Evolutionary conservation across 345 rosid species (phyloP), one percentile per base, ranked within the genome.

Genomic region (Raphanus raphanistrum): DNA sequence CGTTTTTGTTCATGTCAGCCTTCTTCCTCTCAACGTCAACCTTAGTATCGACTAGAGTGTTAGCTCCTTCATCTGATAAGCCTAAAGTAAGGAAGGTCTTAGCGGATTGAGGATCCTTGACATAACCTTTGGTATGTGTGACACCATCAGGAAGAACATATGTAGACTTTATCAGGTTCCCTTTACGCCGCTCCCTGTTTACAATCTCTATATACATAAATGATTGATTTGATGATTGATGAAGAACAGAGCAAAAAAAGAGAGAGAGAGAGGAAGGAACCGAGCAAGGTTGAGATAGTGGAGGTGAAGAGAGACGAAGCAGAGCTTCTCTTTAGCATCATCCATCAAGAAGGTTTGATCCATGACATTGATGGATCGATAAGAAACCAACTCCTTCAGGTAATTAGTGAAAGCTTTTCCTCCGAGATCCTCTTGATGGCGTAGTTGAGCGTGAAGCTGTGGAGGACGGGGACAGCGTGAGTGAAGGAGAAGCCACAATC

Each of bases 401-500:
- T 90, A 90, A 76, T 94, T 94, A 4, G 98, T 92, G 82, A 92
- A 81, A 5, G 97, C 98, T 82, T 94, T 94, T 2, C 98, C 97
- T 0, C 98, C 98, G 70, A 94, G 48, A 90, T 89, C 82, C 97
- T 89, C 84, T 86, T 92, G 7, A 84, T 86, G n/a, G 84, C 98
- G 73, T 92, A 82, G 60, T 86, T 88, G 29, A 94, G 74, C 1
- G 97, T 85, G 69, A 88, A 85, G 73, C 88, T 90, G 74, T 92
- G 96, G 28, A 91, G 83, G 11, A 90, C 97, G 0, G 97, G 98
- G 13, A 86, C 89, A 0, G 89, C 97, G 73, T 92, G 98, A 5
- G 98, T 88, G 78, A 90, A 92, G 15, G 97, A 89, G 83, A 92
- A 92, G 57, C 98, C 98, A 57, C 94, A 88, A 59, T 94, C 98